phyloP scores from a whole-genome alignment of 148 eudicot species.

The Limonium bicolor region DNA sequence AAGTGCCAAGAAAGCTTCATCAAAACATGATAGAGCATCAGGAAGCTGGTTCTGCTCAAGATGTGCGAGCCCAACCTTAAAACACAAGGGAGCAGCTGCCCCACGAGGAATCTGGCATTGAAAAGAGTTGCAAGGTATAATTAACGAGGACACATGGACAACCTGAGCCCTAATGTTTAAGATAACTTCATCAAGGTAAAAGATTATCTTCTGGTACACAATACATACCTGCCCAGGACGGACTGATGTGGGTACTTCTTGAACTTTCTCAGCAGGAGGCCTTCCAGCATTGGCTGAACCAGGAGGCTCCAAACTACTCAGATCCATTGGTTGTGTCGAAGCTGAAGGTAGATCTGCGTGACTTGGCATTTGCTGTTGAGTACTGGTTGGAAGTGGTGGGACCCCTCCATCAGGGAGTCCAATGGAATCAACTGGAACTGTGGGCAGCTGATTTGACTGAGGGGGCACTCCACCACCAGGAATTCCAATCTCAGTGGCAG shows the following conservation, averaged over 20 bases:
- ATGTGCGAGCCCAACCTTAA: conserved; percentile 85
- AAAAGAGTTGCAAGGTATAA: not conserved
- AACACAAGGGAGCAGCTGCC: conserved; percentile 86
- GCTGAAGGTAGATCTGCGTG: conserved; percentile 25
- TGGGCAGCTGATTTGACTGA: conserved; percentile 33
- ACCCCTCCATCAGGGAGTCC: conserved; percentile 93
- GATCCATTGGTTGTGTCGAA: conserved; percentile 79
- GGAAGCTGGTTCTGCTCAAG: conserved; percentile 95
- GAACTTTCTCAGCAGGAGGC: conserved; percentile 38
- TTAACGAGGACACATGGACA: no score
- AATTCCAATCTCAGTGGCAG: conserved; percentile 34
- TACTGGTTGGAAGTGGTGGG: conserved; percentile 50
- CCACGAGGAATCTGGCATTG: conserved; percentile 53
- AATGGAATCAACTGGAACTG: conserved; percentile 24
- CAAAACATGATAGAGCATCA: conserved; percentile 93
- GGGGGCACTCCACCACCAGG: conserved; percentile 74
- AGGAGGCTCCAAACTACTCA: conserved; percentile 59
- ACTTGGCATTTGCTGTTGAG: conserved; percentile 28
- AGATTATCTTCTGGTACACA: no score
- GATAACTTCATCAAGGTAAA: no score
- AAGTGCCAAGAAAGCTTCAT: conserved; percentile 93
- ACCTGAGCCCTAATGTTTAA: no score
- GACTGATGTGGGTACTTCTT: conserved; percentile 53
- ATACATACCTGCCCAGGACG: conserved; percentile 85
- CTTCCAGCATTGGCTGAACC: conserved; percentile 36